Conservation (phyloP, 441 rosid genomes). For the Populus hybrid region DNA sequence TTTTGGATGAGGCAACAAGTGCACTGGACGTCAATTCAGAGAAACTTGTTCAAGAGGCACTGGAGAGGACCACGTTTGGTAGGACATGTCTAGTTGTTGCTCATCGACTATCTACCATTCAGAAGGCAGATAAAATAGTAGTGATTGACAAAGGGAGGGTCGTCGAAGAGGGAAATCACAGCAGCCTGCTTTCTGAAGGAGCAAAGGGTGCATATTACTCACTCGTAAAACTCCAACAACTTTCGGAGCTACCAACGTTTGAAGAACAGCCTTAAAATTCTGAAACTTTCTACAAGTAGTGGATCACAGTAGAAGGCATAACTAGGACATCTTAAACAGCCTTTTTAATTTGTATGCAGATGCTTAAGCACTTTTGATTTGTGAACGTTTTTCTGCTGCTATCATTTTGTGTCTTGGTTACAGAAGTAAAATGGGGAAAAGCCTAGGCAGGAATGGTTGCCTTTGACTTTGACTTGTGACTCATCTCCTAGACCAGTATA, state of each 20-base stretch:
- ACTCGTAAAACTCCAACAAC: slow-evolving; percentile 13
- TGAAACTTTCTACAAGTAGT: no score
- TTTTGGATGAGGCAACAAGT: slow-evolving; percentile 26
- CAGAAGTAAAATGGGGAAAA: no score
- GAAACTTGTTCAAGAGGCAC: slow-evolving; percentile 24
- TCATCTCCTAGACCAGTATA: no score
- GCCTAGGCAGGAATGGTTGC: no score
- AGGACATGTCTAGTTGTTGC: slow-evolving; percentile 23
- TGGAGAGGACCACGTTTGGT: slow-evolving; percentile 17
- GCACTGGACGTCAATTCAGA: slow-evolving; percentile 22
- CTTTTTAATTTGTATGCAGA: no score
- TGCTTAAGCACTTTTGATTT: no score
- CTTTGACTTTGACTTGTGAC: no score
- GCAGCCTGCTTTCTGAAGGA: slow-evolving; percentile 7
- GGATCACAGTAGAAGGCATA: no score
- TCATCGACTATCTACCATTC: slow-evolving; percentile 19
- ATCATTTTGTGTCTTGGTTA: no score
- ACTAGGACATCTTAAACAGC: no score
- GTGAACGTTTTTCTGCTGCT: no score
- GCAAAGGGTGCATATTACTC: slow-evolving; percentile 10
- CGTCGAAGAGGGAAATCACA: slow-evolving; percentile 23
- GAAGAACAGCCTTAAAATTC: no score
- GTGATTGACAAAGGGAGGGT: slow-evolving; percentile 19
- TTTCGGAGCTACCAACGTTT: not conserved
- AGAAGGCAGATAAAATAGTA: slow-evolving; percentile 13